Evolutionary conservation across 139 green algal species (phyloP).

Genomic region (Chlorella ohadii): DNA sequence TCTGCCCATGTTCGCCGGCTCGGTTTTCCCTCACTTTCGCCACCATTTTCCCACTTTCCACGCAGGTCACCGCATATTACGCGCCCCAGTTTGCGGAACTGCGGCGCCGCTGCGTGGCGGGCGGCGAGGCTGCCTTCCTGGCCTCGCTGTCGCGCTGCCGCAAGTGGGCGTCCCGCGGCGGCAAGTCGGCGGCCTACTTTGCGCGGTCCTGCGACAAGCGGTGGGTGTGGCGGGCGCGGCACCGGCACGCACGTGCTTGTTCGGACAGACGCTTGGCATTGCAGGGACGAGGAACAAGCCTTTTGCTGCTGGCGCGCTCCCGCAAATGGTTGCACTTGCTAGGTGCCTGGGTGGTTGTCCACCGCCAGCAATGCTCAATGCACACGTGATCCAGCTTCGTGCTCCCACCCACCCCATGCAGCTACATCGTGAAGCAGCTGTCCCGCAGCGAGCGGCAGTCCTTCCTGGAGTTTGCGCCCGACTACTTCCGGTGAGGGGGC

Average conservation of each 20-base stretch:
- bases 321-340: no score
- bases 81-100: slow-evolving; percentile 90
- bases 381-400: no score
- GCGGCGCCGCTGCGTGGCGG: slow-evolving; percentile 65
- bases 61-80: slow-evolving; percentile 78
- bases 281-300: no score
- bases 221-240: slow-evolving; percentile 69
- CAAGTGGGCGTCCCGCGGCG: slow-evolving; percentile 81
- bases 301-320: no score
- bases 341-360: no score
- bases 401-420: not conserved
- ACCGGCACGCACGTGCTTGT: no score
- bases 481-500: slow-evolving; percentile 91
- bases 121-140: slow-evolving; percentile 82
- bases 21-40: no score
- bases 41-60: no score
- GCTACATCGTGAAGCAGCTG: slow-evolving; percentile 85
- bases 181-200: slow-evolving; percentile 95
- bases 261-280: no score
- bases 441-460: slow-evolving; percentile 66
- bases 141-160: slow-evolving; percentile 81
- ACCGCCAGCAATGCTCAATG: no score
- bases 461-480: slow-evolving; percentile 87
- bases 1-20: no score
- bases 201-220: slow-evolving; percentile 89